Evolutionary conservation across 1,139 yeast species (phyloP), one percentile per base, ranked within the genome.

Genomic region (Geotrichum siamense): DNA sequence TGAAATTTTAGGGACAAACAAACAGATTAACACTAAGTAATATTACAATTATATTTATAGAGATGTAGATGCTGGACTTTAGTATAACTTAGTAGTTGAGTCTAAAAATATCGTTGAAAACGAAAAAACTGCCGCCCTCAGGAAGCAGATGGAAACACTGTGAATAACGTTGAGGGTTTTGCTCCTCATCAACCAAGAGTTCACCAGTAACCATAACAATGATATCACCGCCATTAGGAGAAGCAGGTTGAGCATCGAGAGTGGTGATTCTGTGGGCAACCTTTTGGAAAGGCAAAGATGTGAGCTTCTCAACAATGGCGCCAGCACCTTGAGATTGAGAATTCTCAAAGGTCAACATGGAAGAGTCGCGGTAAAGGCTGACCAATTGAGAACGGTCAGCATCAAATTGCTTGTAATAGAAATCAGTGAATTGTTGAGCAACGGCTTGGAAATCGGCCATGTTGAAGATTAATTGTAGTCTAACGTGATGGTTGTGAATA

Each of bases 201-300:
- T 86, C 96, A 53, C 99, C 99, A 45, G 99, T 91, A 56, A 91
- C 97, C 94, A 91, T 82, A 48, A 89, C 97, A 59, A 91, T 74
- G 49, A 91, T 94, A 62, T 89, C 97, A 51, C 96, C 96, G 28
- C 56, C 55, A 56, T 72, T 76, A 49, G 94, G 85, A 50, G 95
- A 82, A 33, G 93, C 96, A 39, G 98, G 98, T 71, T 91, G 99
- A 41, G 97, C 98, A 62, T 91, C 98, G 60, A 91, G 75, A 39
- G 98, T 89, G 47, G 94, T 79, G 61, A 91, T 82, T 69, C 93
- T 76, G 72, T 91, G 99, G 41, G 77, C 81, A 50, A 93, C 96
- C 69, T 86, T 86, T 64, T 76, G 82, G 74, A 91, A 91, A 43
- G 96, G 96, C 59, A 91, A 75, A 26, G 86, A 75, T 41, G 76